A percentile compares a stretch with the other conserved stretches of the same genome.
Evolutionary conservation across 1,284 basidiomycete genomes (phyloP).

Genomic region (Ustilago hordei): DNA sequence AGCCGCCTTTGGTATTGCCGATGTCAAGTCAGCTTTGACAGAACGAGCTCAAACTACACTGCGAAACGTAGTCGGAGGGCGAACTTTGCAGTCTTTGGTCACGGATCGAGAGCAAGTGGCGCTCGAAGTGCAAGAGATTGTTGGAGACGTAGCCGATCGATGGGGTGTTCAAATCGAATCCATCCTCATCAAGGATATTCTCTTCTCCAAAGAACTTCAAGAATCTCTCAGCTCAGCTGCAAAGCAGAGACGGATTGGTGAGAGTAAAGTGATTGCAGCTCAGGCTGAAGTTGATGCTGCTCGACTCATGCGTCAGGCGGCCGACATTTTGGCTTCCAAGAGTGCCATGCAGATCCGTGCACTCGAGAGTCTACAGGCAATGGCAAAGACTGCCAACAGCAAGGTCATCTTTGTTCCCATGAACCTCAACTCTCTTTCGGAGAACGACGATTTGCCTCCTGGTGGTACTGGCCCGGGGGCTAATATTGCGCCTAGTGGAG

Average conservation of each 20-base stretch:
- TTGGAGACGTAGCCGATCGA: conserved; percentile 73
- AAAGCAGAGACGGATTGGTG: conserved; percentile 91
- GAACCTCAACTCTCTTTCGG: conserved; percentile 67
- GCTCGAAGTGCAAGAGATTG: conserved; percentile 93
- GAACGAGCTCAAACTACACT: conserved; percentile 96
- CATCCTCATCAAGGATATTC: conserved; percentile 85
- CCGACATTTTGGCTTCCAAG: conserved; percentile 72
- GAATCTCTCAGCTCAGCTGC: conserved; percentile 91
- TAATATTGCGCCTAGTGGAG: not conserved
- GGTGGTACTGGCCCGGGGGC: conserved; percentile 17
- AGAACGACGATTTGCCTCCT: conserved; percentile 19
- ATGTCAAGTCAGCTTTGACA: conserved; percentile 85
- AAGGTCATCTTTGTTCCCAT: conserved; percentile 96
- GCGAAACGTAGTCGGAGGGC: conserved; percentile 91
- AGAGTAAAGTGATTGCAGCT: conserved; percentile 94
- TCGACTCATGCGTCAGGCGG: conserved; percentile 86
- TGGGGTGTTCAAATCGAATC: conserved; percentile 97
- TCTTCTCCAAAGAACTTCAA: conserved; percentile 91
- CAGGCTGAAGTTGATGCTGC: conserved; percentile 94
- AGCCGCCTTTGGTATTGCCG: conserved; percentile 89
- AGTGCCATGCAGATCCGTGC: conserved; percentile 98
- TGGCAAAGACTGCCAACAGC: conserved; percentile 79
- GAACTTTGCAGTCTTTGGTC: conserved; percentile 73
- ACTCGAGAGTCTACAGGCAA: conserved; percentile 83
- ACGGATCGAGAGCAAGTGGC: conserved; percentile 94